Evolutionary conservation across 2,329 filamentous ascomycete species (phyloP).

Genomic region (Lasiodiplodia citricola): DNA sequence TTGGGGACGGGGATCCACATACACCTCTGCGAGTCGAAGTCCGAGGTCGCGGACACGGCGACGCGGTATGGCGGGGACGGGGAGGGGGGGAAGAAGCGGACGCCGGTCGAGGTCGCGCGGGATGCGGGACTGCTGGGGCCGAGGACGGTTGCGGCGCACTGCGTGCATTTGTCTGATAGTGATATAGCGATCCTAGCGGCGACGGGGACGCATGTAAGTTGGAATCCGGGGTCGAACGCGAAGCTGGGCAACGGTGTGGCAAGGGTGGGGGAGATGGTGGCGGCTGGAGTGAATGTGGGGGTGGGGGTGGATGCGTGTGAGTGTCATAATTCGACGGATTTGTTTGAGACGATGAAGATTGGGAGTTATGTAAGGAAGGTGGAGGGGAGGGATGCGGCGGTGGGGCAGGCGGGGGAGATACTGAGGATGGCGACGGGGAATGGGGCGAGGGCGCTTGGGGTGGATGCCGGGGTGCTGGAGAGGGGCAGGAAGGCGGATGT

Average conservation of each 20-base stretch:
- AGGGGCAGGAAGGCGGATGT: conserved; percentile 34
- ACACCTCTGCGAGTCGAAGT: background rate
- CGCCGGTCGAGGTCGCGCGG: background rate
- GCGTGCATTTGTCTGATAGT: background rate
- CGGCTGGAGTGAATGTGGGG: conserved; percentile 33
- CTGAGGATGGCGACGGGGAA: conserved; percentile 35
- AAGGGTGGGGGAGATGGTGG: conserved; percentile 30
- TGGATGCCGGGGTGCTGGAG: conserved; percentile 33
- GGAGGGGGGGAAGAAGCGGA: background rate
- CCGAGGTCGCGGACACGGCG: background rate
- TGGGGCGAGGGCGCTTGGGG: conserved; percentile 32
- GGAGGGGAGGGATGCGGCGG: conserved; percentile 28
- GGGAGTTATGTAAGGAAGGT: conserved; percentile 33
- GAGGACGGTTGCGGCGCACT: background rate
- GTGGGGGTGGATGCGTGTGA: conserved; percentile 35
- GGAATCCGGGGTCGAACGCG: conserved; percentile 33
- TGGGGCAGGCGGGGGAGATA: conserved; percentile 31
- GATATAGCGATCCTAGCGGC: background rate
- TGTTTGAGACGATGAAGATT: conserved; percentile 37
- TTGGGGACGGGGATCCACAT: background rate
- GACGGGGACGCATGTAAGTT: conserved; percentile 21
- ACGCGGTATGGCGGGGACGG: background rate
- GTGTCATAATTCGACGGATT: conserved; percentile 36
- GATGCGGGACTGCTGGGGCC: background rate
- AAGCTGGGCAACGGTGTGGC: conserved; percentile 34